These are phyloP conservation scores for Gryganskiella cystojenkinii DNA, from an alignment of 192 early-diverging fungal species.

Conservation along the genomic window DNA sequence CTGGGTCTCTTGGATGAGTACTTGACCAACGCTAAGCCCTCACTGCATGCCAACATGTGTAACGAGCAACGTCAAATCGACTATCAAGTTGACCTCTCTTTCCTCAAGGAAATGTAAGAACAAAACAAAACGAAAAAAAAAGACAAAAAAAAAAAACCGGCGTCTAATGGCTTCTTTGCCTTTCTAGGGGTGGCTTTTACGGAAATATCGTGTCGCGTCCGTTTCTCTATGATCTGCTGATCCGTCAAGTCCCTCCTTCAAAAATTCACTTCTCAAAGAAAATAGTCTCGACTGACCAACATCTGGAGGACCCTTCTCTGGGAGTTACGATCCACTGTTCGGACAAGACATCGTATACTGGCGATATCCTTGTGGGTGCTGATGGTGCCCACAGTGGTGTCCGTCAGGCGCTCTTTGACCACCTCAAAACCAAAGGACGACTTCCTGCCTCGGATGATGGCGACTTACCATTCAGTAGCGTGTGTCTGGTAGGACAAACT, in stretches of 20 bases:
- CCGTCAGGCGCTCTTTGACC: not conserved
- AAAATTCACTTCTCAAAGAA: conserved; percentile 1
- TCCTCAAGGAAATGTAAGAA: not conserved
- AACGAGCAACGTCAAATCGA: not conserved
- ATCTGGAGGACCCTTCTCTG: not conserved
- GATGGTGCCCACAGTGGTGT: conserved; percentile 14
- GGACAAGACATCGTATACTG: not conserved
- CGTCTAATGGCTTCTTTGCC: no score
- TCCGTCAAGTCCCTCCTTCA: not conserved
- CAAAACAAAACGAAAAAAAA: no score
- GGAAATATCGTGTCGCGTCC: no score
- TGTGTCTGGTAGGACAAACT: conserved; percentile 12
- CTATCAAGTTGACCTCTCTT: not conserved
- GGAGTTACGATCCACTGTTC: conserved; percentile 3
- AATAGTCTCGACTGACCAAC: not conserved
- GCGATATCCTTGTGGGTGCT: conserved; percentile 16
- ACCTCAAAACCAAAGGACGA: not conserved
- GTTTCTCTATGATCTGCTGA: no score
- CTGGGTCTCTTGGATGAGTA: not conserved
- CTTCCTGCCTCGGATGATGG: conserved; percentile 1
- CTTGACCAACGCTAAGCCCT: conserved; percentile 1
- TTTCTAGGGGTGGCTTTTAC: no score
- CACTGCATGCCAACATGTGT: not conserved
- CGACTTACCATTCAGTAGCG: not conserved
- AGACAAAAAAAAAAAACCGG: no score